A percentile compares a stretch with the other conserved stretches of the same genome.
Conservation (phyloP, 371 early-diverging fungal species). For the Nematocida displodere region DNA sequence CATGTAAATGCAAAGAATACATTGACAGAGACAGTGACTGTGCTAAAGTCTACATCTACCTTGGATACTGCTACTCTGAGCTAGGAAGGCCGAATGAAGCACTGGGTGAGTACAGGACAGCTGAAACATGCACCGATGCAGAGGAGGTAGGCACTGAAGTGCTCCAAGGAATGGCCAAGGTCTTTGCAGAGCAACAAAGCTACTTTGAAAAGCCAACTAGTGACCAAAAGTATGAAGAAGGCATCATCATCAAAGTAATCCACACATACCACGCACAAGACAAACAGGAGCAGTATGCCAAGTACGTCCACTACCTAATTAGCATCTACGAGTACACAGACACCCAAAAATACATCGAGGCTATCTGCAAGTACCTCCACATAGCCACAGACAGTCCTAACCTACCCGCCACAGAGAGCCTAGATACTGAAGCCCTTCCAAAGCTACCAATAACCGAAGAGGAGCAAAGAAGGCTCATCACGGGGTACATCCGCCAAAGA, state of each 20-base stretch:
- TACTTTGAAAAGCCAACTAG: background rate
- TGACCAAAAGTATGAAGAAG: background rate
- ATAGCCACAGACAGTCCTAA: background rate
- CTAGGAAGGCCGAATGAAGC: background rate
- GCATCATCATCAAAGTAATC: background rate
- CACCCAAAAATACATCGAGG: background rate
- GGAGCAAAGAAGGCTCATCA: background rate
- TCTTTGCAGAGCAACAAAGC: background rate
- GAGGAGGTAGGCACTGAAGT: background rate
- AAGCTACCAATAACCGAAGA: background rate
- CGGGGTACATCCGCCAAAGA: background rate
- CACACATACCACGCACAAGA: background rate
- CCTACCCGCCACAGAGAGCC: background rate
- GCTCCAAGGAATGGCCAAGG: background rate
- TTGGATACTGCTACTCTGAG: conserved; percentile 1
- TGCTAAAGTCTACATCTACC: background rate
- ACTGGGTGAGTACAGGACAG: background rate
- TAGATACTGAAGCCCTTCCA: background rate
- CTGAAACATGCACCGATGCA: background rate
- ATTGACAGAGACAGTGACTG: background rate
- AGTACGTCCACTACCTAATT: conserved; percentile 10
- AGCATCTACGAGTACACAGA: conserved; percentile 11
- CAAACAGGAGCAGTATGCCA: background rate
- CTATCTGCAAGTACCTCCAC: background rate
- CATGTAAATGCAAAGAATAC: background rate